Evolutionary conservation across 257 asterid genomes (phyloP).

Genomic region (Solanum chiquidenum): DNA sequence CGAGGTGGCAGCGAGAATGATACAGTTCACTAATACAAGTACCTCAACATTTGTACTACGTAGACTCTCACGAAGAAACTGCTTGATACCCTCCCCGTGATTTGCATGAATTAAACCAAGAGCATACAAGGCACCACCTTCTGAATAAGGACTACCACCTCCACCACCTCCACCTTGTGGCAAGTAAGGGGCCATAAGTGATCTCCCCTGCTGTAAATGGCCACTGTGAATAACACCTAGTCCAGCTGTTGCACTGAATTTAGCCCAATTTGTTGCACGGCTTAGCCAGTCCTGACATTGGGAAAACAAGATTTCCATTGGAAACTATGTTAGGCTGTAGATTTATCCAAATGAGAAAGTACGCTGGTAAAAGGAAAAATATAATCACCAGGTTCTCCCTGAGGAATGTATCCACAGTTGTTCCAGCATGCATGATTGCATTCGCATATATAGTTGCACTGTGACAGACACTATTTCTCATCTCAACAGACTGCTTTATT

Average conservation of each 20-base stretch:
- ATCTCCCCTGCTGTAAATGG: slow-evolving; percentile 93
- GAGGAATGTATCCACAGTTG: slow-evolving; percentile 93
- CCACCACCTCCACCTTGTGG: slow-evolving; percentile 95
- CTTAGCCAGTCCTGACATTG: slow-evolving; percentile 84
- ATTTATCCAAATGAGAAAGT: background rate
- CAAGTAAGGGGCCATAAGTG: slow-evolving; percentile 96
- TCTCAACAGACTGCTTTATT: slow-evolving; percentile 93
- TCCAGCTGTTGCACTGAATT: slow-evolving; percentile 98
- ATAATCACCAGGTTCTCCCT: slow-evolving; percentile 75
- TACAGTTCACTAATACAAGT: background rate
- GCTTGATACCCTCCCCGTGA: slow-evolving; percentile 95
- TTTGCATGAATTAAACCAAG: slow-evolving; percentile 96
- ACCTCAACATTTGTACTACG: slow-evolving; percentile 91
- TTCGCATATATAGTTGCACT: slow-evolving; percentile 95
- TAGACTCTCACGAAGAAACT: slow-evolving; percentile 85
- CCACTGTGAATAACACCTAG: slow-evolving; percentile 96
- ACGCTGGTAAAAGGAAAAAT: background rate
- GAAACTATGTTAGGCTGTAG: background rate
- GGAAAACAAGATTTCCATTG: background rate
- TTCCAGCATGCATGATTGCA: slow-evolving; percentile 99
- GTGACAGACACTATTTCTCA: slow-evolving; percentile 89
- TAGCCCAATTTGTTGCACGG: slow-evolving; percentile 98
- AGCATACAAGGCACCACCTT: slow-evolving; percentile 97
- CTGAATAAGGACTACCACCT: slow-evolving; percentile 93
- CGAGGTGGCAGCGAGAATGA: background rate